These are phyloP conservation scores for Filobasidium wieringae DNA, from an alignment of 768 basidiomycete species.

Conservation along the genomic window DNA sequence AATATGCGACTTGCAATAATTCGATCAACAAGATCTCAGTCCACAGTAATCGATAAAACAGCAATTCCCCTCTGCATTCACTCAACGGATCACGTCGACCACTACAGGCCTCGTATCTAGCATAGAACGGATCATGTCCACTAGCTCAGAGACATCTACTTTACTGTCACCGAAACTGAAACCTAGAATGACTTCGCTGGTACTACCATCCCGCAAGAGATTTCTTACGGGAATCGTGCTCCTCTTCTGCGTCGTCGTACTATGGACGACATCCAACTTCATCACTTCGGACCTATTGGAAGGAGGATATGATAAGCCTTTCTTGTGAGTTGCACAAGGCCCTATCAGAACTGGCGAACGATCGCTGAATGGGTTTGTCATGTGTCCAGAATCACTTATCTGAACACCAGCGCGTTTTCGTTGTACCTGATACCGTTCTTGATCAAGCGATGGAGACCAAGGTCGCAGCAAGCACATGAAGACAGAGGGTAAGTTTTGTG, in stretches of 20 bases:
- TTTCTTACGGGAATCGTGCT: conserved; percentile 30
- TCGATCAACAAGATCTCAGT: no score
- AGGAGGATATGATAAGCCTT: conserved; percentile 78
- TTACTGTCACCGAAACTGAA: neutral
- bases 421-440: conserved; percentile 62
- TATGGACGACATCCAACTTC: conserved; percentile 85
- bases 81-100: no score
- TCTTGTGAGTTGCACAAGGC: conserved; percentile 69
- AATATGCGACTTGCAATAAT: no score
- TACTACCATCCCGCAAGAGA: conserved; percentile 7
- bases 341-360: no score
- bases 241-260: conserved; percentile 31
- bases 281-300: conserved; percentile 50
- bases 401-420: conserved; percentile 80
- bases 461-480: conserved; percentile 16
- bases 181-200: neutral
- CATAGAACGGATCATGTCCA: no score
- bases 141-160: no score
- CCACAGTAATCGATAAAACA: no score
- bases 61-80: no score
- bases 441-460: conserved; percentile 37
- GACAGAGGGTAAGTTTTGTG: neutral
- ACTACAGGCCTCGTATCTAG: no score
- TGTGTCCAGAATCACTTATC: conserved; percentile 60
- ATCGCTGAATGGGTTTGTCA: no score